These are phyloP conservation scores for Septoria petroselini DNA, from an alignment of 2,329 filamentous ascomycete species.

Conservation along the genomic window DNA sequence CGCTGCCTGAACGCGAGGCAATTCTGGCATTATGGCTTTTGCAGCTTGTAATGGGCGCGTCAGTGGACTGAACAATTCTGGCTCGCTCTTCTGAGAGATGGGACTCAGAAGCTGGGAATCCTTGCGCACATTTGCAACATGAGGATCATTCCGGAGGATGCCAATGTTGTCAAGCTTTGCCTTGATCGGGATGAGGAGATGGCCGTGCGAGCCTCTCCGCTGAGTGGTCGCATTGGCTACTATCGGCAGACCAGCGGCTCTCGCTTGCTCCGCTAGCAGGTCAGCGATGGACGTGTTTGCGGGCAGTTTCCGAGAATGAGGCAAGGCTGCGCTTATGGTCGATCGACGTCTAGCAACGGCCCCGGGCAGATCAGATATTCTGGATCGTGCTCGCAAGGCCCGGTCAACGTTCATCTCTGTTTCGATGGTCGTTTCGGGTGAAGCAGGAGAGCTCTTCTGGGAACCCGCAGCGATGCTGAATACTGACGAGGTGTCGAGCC, in stretches of 20 bases:
- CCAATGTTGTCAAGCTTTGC: conserved; percentile 24
- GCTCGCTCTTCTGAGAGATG: not conserved
- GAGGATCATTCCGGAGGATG: conserved; percentile 15
- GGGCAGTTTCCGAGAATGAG: not conserved
- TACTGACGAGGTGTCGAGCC: conserved; percentile 9
- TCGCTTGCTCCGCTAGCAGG: conserved; percentile 20
- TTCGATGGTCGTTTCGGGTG: conserved; percentile 12
- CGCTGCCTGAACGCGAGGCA: conserved; percentile 4
- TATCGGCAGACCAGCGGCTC: conserved; percentile 21
- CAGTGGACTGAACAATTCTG: conserved; percentile 7
- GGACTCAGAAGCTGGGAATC: conserved; percentile 4
- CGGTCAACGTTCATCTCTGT: not conserved
- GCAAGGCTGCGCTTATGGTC: not conserved
- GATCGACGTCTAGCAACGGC: not conserved
- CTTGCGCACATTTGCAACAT: not conserved
- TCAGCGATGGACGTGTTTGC: conserved; percentile 14
- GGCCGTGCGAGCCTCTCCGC: conserved; percentile 25
- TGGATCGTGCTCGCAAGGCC: not conserved
- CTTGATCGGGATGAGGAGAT: conserved; percentile 27
- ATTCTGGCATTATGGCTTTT: conserved; percentile 6
- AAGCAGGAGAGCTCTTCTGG: not conserved
- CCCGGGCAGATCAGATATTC: not conserved
- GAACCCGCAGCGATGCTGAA: not conserved
- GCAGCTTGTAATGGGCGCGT: conserved; percentile 11
- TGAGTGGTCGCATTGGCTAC: conserved; percentile 24